phyloP scores from a whole-genome alignment of 768 basidiomycete species.

The Hydnum rufescens region DNA sequence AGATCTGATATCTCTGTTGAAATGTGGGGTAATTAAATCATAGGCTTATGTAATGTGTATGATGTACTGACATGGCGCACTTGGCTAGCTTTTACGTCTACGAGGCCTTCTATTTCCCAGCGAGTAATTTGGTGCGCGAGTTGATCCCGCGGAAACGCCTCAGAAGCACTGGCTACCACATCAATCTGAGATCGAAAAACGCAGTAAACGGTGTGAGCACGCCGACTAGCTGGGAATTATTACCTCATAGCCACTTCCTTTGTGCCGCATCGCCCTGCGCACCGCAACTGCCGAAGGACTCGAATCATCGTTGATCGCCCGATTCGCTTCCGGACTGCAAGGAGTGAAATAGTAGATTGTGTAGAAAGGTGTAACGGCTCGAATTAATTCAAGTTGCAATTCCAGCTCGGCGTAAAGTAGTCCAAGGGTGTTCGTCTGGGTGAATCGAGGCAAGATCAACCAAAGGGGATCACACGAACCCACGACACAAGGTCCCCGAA shows the following conservation, averaged over 20 bases:
- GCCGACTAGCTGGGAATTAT: too few species aligned
- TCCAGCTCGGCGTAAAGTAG: conserved; percentile 30
- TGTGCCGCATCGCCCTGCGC: conserved; percentile 4
- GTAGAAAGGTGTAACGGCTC: conserved; percentile 30
- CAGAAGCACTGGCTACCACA: not conserved
- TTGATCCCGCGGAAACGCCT: conserved; percentile 13
- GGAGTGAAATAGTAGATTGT: conserved; percentile 22
- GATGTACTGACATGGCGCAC: conserved; percentile 15
- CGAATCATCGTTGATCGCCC: conserved; percentile 12
- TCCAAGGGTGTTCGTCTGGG: conserved; percentile 24
- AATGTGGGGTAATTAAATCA: not conserved
- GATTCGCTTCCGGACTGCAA: not conserved
- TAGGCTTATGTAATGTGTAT: not conserved
- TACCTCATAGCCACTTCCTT: not conserved
- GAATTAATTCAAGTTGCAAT: conserved; percentile 25
- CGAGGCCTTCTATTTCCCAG: conserved; percentile 24
- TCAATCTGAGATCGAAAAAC: not conserved
- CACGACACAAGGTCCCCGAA: not conserved
- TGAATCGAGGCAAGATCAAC: not conserved
- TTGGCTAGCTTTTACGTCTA: conserved; percentile 21
- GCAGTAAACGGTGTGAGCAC: too few species aligned
- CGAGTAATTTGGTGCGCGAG: conserved; percentile 20
- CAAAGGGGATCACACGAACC: not conserved
- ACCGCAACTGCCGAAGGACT: conserved; percentile 19
- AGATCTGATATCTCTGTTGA: conserved; percentile 17